Percentiles rank a stretch among this genome's conserved stretches.
Conservation (phyloP, 2,329 filamentous ascomycete species). For the Apiospora malaysiana region DNA sequence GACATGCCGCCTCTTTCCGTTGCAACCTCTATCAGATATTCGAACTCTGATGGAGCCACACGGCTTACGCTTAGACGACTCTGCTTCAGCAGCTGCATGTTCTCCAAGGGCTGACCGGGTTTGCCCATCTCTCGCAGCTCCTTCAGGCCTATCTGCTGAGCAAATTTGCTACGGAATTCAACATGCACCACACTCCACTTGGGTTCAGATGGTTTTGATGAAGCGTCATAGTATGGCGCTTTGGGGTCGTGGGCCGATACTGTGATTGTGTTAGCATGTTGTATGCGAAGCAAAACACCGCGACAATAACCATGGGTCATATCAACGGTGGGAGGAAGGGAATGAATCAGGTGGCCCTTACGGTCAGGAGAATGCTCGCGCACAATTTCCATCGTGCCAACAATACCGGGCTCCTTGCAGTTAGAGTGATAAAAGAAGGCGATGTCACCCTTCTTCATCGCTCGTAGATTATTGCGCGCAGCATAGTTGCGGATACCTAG, state of each 20-base stretch:
- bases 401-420: constrained; percentile 87
- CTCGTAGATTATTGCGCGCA: constrained; percentile 86
- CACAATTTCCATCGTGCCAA: constrained; percentile 88
- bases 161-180: constrained; percentile 83
- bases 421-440: constrained; percentile 99
- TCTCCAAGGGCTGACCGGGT: constrained; percentile 62
- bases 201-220: constrained; percentile 70
- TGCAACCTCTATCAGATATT: constrained; percentile 62
- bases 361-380: constrained; percentile 81
- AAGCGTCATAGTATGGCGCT: constrained; percentile 83
- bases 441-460: constrained; percentile 89
- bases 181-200: constrained; percentile 93
- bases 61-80: constrained; percentile 81
- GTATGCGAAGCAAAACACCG: not conserved
- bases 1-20: constrained; percentile 41
- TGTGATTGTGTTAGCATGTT: constrained; percentile 42
- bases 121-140: constrained; percentile 71
- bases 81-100: constrained; percentile 85
- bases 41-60: constrained; percentile 70
- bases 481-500: constrained; percentile 44
- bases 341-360: constrained; percentile 45
- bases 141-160: constrained; percentile 70
- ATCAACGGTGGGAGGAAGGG: not conserved
- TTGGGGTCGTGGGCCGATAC: constrained; percentile 74
- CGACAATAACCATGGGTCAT: not conserved